Evolutionary conservation across 2,329 filamentous ascomycete species (phyloP).

Genomic region (Aschersonia sp.): DNA sequence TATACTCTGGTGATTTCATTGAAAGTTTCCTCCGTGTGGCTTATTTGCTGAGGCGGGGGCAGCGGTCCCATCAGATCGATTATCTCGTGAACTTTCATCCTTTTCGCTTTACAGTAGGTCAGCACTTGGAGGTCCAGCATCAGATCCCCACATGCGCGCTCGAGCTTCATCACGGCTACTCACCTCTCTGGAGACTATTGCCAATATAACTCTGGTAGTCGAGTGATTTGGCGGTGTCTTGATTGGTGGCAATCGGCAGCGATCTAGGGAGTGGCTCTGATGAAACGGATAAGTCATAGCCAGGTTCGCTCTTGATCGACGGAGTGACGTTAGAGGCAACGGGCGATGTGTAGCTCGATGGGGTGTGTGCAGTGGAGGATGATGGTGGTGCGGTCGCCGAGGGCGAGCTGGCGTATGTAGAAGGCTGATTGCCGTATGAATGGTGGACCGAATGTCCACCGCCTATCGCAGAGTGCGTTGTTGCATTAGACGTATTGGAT

Average conservation of each 20-base stretch:
- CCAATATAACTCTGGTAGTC: constrained; percentile 7
- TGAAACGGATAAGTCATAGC: constrained; percentile 34
- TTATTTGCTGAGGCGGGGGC: constrained; percentile 33
- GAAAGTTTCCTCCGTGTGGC: constrained; percentile 34
- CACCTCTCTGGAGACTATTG: no score
- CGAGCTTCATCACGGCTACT: no score
- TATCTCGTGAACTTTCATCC: constrained; percentile 61
- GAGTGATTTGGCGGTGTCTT: constrained; percentile 1
- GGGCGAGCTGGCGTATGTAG: constrained; percentile 29
- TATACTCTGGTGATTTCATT: constrained; percentile 61
- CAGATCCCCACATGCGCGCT: no score
- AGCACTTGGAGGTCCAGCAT: not conserved
- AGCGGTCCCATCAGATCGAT: constrained; percentile 46
- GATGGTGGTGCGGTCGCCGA: constrained; percentile 12
- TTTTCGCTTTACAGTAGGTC: constrained; percentile 16
- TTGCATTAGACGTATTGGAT: constrained; percentile 10
- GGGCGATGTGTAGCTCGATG: constrained; percentile 18
- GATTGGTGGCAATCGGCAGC: constrained; percentile 1
- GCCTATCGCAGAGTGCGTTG: constrained; percentile 9
- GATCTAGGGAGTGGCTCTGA: constrained; percentile 42
- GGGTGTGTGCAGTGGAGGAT: constrained; percentile 8
- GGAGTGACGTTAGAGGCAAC: constrained; percentile 15
- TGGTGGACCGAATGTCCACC: constrained; percentile 15
- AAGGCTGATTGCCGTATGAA: constrained; percentile 30
- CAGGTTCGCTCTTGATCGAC: constrained; percentile 14